These are phyloP conservation scores for Leptographium procerum DNA, from an alignment of 2,329 filamentous ascomycete species.

Conservation along the genomic window DNA sequence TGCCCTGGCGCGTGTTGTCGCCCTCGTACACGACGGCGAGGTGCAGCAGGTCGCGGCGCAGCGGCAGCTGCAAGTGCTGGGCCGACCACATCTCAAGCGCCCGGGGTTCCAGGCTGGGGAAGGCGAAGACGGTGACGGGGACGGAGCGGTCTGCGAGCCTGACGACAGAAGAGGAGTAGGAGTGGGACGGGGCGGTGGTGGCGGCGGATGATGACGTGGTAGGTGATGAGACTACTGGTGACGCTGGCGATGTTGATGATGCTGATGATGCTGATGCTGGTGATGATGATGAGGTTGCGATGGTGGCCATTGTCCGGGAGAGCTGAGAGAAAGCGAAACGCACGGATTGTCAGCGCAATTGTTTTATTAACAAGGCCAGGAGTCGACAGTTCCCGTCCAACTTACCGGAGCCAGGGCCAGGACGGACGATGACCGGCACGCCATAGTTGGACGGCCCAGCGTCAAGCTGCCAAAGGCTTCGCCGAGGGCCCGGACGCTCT, in stretches of 20 bases:
- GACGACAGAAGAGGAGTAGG: background rate
- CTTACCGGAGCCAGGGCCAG: background rate
- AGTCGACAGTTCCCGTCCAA: too few species aligned
- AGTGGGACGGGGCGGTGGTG: background rate
- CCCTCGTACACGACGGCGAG: conserved; percentile 87
- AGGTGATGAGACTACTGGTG: background rate
- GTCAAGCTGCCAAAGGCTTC: conserved; percentile 9
- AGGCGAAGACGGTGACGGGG: conserved; percentile 76
- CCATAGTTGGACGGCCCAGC: background rate
- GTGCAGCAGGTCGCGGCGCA: conserved; percentile 86
- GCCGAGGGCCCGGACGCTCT: conserved; percentile 7
- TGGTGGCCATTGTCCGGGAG: background rate
- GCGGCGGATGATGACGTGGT: background rate
- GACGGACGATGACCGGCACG: background rate
- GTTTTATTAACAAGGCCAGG: background rate
- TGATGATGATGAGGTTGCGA: background rate
- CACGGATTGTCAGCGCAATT: too few species aligned
- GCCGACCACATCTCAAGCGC: conserved; percentile 66
- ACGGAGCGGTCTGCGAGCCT: conserved; percentile 54
- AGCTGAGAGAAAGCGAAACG: too few species aligned
- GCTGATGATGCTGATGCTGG: background rate
- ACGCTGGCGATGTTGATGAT: too few species aligned
- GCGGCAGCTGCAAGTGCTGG: conserved; percentile 75
- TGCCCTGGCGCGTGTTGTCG: conserved; percentile 77
- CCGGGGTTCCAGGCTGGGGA: conserved; percentile 78